Evolutionary conservation across 2,329 filamentous ascomycete species (phyloP).

Genomic region (Xenosphaeropsis pyriputrescens): DNA sequence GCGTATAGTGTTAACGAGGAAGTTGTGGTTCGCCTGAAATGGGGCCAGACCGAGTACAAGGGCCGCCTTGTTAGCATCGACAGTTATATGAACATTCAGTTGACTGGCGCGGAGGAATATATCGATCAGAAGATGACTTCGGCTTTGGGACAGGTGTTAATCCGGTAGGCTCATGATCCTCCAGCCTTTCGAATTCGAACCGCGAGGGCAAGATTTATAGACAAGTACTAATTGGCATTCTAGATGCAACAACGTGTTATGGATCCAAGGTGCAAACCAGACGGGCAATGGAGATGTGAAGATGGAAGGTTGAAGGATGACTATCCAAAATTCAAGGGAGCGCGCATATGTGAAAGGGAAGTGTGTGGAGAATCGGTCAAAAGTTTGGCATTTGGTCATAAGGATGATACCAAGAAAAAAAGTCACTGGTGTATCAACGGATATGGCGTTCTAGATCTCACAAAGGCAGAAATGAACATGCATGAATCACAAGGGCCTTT

Average conservation of each 20-base stretch:
- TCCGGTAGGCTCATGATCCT: slow-evolving; percentile 43
- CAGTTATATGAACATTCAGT: slow-evolving; percentile 98
- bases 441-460: slow-evolving; percentile 13
- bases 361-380: background rate
- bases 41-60: slow-evolving; percentile 96
- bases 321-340: background rate
- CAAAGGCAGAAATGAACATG: slow-evolving; percentile 9
- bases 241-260: slow-evolving; percentile 95
- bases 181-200: slow-evolving; percentile 4
- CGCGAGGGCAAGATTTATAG: no score
- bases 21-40: slow-evolving; percentile 87
- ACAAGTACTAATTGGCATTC: slow-evolving; percentile 2
- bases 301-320: slow-evolving; percentile 31
- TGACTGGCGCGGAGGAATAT: slow-evolving; percentile 82
- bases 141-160: slow-evolving; percentile 77
- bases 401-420: background rate
- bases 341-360: background rate
- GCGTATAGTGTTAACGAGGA: slow-evolving; percentile 65
- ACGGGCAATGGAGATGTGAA: slow-evolving; percentile 34
- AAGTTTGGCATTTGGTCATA: background rate
- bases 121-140: slow-evolving; percentile 78
- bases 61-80: slow-evolving; percentile 85
- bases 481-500: slow-evolving; percentile 1
- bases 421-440: slow-evolving; percentile 2
- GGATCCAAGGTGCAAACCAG: slow-evolving; percentile 53